Conservation (phyloP, 2,329 filamentous ascomycete genomes). For the Bipolaris victoriae region DNA sequence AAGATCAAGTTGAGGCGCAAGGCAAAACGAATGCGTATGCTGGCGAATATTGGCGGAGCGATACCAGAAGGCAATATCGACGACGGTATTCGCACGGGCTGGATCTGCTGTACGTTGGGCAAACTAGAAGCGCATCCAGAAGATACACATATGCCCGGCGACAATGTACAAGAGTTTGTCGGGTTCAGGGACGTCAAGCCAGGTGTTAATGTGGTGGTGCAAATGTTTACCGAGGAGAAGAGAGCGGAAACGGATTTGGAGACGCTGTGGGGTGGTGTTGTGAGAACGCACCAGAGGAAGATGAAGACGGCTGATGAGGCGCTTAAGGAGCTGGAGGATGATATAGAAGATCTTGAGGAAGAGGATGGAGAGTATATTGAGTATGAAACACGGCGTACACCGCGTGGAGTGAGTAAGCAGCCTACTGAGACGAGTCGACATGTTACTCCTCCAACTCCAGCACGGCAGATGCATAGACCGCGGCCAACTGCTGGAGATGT, state of each 20-base stretch:
- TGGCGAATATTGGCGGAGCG: conserved; percentile 69
- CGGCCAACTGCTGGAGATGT: conserved; percentile 32
- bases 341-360: conserved; percentile 30
- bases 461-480: conserved; percentile 26
- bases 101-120: conserved; percentile 93
- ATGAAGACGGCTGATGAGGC: conserved; percentile 42
- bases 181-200: conserved; percentile 72
- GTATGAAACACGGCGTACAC: conserved; percentile 4
- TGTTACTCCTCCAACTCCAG: conserved; percentile 11
- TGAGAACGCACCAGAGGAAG: conserved; percentile 52
- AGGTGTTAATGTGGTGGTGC: conserved; percentile 69
- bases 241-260: conserved; percentile 71
- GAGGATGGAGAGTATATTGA: conserved; percentile 21
- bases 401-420: not conserved
- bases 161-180: conserved; percentile 63
- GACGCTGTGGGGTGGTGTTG: conserved; percentile 62
- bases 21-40: conserved; percentile 78
- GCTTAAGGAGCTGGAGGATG: conserved; percentile 31
- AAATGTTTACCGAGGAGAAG: conserved; percentile 75
- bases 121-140: conserved; percentile 64
- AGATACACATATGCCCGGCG: conserved; percentile 39
- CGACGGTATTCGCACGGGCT: conserved; percentile 89
- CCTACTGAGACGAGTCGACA: not conserved
- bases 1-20: conserved; percentile 85
- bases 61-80: conserved; percentile 67